phyloP scores from a whole-genome alignment of 2,329 filamentous ascomycete species.

The Arthrobotrys sphaeroides region DNA sequence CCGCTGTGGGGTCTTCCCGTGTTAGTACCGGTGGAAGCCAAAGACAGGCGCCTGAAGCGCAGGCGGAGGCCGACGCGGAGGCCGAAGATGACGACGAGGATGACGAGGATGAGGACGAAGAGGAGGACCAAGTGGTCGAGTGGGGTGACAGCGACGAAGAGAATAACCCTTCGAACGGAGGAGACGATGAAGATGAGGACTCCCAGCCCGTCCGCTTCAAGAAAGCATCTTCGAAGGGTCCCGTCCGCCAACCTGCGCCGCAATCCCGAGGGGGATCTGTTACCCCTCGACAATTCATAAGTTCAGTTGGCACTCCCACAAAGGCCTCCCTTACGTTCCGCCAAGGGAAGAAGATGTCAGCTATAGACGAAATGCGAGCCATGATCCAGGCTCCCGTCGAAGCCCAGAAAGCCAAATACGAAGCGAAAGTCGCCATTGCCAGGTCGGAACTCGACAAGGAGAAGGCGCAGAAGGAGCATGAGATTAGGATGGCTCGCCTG shows the following conservation, averaged over 20 bases:
- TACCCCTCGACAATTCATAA: background rate
- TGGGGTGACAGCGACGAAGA: conserved; percentile 6
- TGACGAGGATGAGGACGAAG: background rate
- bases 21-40: background rate
- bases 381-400: conserved; percentile 8
- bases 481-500: conserved; percentile 1
- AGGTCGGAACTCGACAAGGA: conserved; percentile 8
- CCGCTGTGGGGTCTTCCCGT: background rate
- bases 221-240: background rate
- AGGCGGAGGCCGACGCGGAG: background rate
- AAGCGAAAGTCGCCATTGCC: background rate
- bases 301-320: background rate
- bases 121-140: background rate
- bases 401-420: conserved; percentile 7
- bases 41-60: background rate
- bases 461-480: conserved; percentile 5
- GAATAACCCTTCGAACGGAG: background rate
- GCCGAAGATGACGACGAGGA: background rate
- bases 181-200: background rate
- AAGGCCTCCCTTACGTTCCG: background rate
- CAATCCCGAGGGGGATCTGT: background rate
- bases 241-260: background rate
- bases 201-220: background rate
- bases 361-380: conserved; percentile 8
- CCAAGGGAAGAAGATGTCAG: conserved; percentile 3